Evolutionary conservation across 495 filamentous ascomycete genomes (phyloP).

Genomic region (Xylaria castorea): DNA sequence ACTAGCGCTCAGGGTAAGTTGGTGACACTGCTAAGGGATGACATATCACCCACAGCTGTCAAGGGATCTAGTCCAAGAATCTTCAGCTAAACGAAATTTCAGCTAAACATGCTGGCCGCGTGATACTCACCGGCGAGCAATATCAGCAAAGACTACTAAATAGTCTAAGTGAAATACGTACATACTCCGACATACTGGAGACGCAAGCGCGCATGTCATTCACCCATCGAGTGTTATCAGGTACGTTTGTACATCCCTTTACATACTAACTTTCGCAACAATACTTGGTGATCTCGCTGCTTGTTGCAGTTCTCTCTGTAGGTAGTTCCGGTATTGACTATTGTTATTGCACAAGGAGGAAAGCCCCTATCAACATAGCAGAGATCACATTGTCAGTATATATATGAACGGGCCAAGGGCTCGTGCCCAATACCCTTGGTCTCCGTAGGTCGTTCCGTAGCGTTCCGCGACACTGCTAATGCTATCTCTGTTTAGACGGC

Average conservation of each 20-base stretch:
- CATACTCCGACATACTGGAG: not conserved
- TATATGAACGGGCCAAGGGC: too few species aligned
- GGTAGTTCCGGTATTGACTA: too few species aligned
- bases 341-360: too few species aligned
- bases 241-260: not conserved
- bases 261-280: not conserved
- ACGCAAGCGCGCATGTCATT: not conserved
- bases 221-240: not conserved
- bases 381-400: too few species aligned
- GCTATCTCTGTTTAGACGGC: not conserved
- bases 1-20: not conserved
- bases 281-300: not conserved
- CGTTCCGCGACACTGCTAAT: not conserved
- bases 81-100: not conserved
- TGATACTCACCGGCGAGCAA: not conserved
- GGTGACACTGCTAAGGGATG: not conserved
- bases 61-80: not conserved
- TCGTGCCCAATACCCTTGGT: too few species aligned
- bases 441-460: too few species aligned
- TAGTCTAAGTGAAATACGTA: not conserved
- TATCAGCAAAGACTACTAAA: not conserved
- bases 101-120: not conserved
- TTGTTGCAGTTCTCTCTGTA: too few species aligned
- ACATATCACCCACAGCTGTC: not conserved
- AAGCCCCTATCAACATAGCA: too few species aligned